Evolutionary conservation across 495 filamentous ascomycete genomes (phyloP), one percentile per base, ranked within the genome.

Genomic region (Penicillium desertorum): DNA sequence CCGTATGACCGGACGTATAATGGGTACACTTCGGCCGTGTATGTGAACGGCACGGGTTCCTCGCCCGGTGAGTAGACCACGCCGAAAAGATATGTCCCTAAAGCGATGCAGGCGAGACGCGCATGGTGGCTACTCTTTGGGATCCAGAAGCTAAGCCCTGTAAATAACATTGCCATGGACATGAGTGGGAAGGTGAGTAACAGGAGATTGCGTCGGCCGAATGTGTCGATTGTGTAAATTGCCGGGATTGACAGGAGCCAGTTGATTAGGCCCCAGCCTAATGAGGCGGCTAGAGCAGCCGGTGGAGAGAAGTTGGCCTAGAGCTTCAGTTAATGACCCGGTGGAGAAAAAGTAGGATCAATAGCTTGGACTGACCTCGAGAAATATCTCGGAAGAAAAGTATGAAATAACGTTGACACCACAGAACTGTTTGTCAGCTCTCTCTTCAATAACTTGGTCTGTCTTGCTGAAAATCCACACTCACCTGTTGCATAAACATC

Each of bases 401-500:
- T 84, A 83, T 16, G 81, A 79, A 37, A 88, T 83, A 5, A 83
- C 81, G 46, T 87, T 87, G 20, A 87, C 83, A 9, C 82, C 83
- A 63, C 79, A 86, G 59, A 76, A 76, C 71, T 79, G 48, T 45
- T 49, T 3, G n/a, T n/a, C n/a, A 27, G 89, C 79, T 25, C 36
- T 45, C 2, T n/a, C 17, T 48, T 14, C n/a, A 39, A 17, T 17
- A 9, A 39, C 36, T 39, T 8, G 6, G 36, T 17, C 8, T 39
- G 6, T 17, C n/a, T 17, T 39, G 36, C 16, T 37, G 16, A 39
- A 39, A 17, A 17, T 39, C 6, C 27, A 8, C 16, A 60, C 70
- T 61, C 65, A 90, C 86, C 71, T 92, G 91, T 64, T 94, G 91
- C 83, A 90, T 85, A 58, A 91, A 92, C 89, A 92, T 92, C 52